phyloP scores from a whole-genome alignment of 495 filamentous ascomycete species.

The Penicillium diatomitis region DNA sequence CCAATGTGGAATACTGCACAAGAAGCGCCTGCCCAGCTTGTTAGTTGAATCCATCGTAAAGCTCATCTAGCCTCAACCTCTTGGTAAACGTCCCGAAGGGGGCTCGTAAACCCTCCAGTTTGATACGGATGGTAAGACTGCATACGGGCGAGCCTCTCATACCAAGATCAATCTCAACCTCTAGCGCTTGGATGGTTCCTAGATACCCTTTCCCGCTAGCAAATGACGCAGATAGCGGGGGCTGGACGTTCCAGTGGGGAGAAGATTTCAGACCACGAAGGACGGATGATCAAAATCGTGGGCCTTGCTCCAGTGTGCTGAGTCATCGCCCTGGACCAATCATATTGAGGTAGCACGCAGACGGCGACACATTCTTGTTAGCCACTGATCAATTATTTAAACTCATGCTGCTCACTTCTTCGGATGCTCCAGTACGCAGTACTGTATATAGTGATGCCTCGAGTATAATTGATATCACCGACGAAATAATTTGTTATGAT shows the following conservation, averaged over 20 bases:
- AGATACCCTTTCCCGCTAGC: conserved; percentile 1
- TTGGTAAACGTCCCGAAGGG: conserved; percentile 1
- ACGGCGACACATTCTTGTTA: conserved; percentile 1
- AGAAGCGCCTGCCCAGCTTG: neutral
- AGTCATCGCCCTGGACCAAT: no score
- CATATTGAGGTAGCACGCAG: no score
- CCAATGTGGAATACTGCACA: no score
- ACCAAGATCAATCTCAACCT: neutral
- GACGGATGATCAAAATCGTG: neutral
- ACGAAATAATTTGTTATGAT: conserved; percentile 1
- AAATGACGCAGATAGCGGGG: neutral
- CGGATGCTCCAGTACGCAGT: no score
- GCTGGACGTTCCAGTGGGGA: neutral
- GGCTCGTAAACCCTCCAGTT: neutral
- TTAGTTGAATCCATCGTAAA: no score
- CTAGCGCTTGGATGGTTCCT: neutral
- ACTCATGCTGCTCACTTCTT: conserved; percentile 1
- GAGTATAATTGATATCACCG: conserved; percentile 1
- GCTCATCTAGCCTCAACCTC: neutral
- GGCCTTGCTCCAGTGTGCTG: no score
- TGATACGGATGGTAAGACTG: conserved; percentile 1
- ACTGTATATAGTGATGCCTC: conserved; percentile 2
- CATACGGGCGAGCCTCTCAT: neutral
- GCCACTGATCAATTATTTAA: conserved; percentile 2
- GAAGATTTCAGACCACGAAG: neutral